Conservation (phyloP, 139 green algal genomes). For the Diplosphaera chodatii region DNA sequence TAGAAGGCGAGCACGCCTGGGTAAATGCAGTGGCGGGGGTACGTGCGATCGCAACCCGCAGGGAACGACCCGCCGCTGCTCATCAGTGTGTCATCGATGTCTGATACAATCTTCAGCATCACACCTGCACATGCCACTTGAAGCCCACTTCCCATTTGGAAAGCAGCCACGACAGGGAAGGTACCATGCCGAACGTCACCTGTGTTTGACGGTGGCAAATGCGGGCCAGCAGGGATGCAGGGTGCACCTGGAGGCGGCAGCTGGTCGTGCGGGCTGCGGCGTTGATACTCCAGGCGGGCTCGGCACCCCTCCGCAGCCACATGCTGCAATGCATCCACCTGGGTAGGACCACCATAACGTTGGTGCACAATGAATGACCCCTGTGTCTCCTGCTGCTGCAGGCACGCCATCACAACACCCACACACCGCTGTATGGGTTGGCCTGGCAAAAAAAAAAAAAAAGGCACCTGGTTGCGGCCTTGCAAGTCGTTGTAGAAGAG, state of each 20-base stretch:
- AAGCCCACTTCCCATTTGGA: too few relatives aligned
- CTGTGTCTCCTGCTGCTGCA: too few relatives aligned
- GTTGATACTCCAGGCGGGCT: constrained; percentile 4
- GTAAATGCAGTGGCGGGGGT: constrained; percentile 40
- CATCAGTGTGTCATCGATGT: constrained; percentile 62
- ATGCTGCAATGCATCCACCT: constrained; percentile 41
- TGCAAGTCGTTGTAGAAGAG: constrained; percentile 54
- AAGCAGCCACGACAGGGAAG: too few relatives aligned
- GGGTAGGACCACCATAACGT: too few relatives aligned
- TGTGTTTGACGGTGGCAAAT: too few relatives aligned
- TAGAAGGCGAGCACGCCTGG: constrained; percentile 44
- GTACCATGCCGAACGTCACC: too few relatives aligned
- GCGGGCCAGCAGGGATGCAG: too few relatives aligned
- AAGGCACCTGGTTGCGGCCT: neutral
- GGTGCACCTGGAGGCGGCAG: neutral
- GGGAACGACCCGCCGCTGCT: constrained; percentile 42
- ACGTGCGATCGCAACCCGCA: constrained; percentile 13
- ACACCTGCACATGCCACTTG: too few relatives aligned
- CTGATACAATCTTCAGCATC: constrained; percentile 47
- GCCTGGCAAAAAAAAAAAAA: too few relatives aligned
- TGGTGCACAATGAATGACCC: neutral
- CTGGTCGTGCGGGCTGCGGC: neutral
- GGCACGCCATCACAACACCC: too few relatives aligned
- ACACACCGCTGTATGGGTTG: too few relatives aligned
- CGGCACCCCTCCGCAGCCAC: constrained; percentile 24